Conservation (phyloP, 371 early-diverging fungal species). For the Mucor sp. region DNA sequence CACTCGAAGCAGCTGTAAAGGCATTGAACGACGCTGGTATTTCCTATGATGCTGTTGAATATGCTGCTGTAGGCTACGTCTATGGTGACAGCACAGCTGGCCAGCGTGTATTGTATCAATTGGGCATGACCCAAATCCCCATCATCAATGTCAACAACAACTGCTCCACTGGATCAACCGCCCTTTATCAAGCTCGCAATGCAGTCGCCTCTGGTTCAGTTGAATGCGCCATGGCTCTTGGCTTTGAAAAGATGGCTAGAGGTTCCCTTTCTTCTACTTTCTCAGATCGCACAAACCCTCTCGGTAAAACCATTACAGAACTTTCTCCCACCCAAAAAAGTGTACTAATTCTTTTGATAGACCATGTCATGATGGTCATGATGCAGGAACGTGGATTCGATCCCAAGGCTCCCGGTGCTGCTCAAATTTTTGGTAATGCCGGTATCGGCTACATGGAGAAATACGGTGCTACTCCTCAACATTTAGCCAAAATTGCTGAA, state of each 20-base stretch:
- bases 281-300: slow-evolving; percentile 67
- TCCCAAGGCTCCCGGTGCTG: slow-evolving; percentile 63
- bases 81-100: slow-evolving; percentile 77
- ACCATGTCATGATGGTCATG: slow-evolving; percentile 60
- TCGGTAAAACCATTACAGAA: slow-evolving; percentile 38
- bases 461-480: slow-evolving; percentile 60
- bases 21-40: slow-evolving; percentile 73
- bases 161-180: slow-evolving; percentile 80
- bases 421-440: slow-evolving; percentile 81
- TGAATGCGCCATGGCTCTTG: slow-evolving; percentile 79
- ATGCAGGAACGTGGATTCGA: slow-evolving; percentile 59
- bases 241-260: slow-evolving; percentile 77
- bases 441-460: slow-evolving; percentile 73
- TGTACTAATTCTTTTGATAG: slow-evolving; percentile 21
- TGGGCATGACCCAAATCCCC: slow-evolving; percentile 70
- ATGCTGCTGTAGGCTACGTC: slow-evolving; percentile 63
- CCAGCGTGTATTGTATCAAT: slow-evolving; percentile 73
- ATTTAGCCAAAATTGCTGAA: slow-evolving; percentile 73
- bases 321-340: background rate
- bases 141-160: slow-evolving; percentile 79
- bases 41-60: slow-evolving; percentile 69
- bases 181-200: slow-evolving; percentile 72
- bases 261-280: slow-evolving; percentile 62
- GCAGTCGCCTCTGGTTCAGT: slow-evolving; percentile 65
- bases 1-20: slow-evolving; percentile 74